Percentiles rank a stretch among this genome's conserved stretches.
These are phyloP conservation scores for Lentinus tigrinus DNA, from an alignment of 768 basidiomycete genomes.

Conservation along the genomic window DNA sequence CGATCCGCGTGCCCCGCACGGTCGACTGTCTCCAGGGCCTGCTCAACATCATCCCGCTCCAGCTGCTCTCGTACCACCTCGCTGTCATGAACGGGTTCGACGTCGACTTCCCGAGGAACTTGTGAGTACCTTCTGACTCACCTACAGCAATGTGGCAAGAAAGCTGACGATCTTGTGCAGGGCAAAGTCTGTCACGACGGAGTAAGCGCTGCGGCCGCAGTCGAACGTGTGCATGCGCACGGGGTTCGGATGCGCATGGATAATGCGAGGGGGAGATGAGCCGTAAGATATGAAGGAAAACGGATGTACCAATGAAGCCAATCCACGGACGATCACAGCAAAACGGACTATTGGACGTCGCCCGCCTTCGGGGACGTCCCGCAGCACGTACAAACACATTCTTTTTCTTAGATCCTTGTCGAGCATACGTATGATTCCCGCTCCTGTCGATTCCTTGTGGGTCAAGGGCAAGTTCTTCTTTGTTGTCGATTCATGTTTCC, in stretches of 20 bases:
- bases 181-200: slow-evolving; percentile 36
- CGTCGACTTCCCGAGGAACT: slow-evolving; percentile 97
- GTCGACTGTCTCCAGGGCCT: slow-evolving; percentile 94
- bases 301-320: slow-evolving; percentile 6
- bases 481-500: too few species aligned
- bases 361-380: background rate
- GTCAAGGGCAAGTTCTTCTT: too few species aligned
- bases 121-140: slow-evolving; percentile 50
- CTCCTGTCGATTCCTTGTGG: too few species aligned
- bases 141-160: background rate
- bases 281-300: background rate
- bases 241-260: too few species aligned
- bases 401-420: background rate
- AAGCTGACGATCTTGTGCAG: slow-evolving; percentile 14
- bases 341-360: slow-evolving; percentile 10
- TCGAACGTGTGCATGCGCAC: background rate
- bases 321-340: slow-evolving; percentile 18
- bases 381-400: slow-evolving; percentile 6
- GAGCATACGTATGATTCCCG: too few species aligned
- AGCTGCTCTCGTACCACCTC: slow-evolving; percentile 93
- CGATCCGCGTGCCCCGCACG: slow-evolving; percentile 92
- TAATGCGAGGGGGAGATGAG: background rate
- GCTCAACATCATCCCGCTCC: slow-evolving; percentile 94
- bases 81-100: slow-evolving; percentile 95
- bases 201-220: slow-evolving; percentile 21